Percentiles rank a stretch among this genome's conserved stretches.
These are phyloP conservation scores for Phyllosticta citriasiana DNA, from an alignment of 2,329 filamentous ascomycete genomes.

Conservation along the genomic window DNA sequence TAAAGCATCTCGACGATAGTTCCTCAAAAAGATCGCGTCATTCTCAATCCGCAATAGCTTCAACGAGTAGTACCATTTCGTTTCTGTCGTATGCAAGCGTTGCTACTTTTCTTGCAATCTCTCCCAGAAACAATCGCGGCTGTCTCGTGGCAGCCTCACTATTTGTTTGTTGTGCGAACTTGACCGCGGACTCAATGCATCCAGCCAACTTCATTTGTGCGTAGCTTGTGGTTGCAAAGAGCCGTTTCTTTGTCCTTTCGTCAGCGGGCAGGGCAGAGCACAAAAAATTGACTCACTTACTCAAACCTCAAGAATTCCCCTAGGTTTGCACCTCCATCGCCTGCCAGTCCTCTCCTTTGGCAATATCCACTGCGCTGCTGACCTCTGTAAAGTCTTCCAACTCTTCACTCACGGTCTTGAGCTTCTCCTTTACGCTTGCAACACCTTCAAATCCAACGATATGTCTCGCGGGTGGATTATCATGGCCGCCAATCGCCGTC, in stretches of 20 bases:
- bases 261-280: too few species aligned
- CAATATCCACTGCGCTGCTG: constrained; percentile 72
- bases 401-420: constrained; percentile 93
- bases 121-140: background rate
- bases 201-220: too few species aligned
- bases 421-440: constrained; percentile 81
- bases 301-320: background rate
- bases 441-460: constrained; percentile 89
- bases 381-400: constrained; percentile 92
- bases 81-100: background rate
- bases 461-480: constrained; percentile 88
- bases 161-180: background rate
- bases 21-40: background rate
- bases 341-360: constrained; percentile 15
- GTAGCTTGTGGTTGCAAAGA: too few species aligned
- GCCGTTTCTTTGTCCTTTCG: too few species aligned
- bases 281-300: background rate
- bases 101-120: background rate
- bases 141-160: background rate
- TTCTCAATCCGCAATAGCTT: background rate
- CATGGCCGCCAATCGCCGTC: constrained; percentile 84
- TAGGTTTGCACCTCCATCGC: constrained; percentile 1
- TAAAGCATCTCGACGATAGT: background rate
- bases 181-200: background rate
- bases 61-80: background rate